Evolutionary conservation across 1,284 basidiomycete species (phyloP).

Genomic region (Macrocystidia cucumis): DNA sequence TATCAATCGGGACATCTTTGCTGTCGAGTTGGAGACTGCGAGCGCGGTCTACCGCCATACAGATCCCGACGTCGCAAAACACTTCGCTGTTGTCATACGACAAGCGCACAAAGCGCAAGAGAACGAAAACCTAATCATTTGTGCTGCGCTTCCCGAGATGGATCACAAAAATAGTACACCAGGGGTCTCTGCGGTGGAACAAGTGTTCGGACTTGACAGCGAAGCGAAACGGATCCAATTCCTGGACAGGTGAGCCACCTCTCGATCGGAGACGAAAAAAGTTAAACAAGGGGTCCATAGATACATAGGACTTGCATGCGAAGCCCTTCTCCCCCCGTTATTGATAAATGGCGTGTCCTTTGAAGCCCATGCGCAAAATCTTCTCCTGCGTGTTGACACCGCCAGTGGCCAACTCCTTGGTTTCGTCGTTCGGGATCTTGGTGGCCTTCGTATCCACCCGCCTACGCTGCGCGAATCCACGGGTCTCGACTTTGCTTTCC

Average conservation of each 20-base stretch:
- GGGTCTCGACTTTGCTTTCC: slow-evolving; percentile 37
- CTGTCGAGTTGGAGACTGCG: slow-evolving; percentile 34
- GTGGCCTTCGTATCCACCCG: slow-evolving; percentile 42
- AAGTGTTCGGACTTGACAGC: slow-evolving; percentile 34
- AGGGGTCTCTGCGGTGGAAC: slow-evolving; percentile 35
- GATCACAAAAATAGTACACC: slow-evolving; percentile 28
- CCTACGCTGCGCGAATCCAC: slow-evolving; percentile 34
- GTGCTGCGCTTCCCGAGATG: slow-evolving; percentile 39
- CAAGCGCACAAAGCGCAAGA: slow-evolving; percentile 26
- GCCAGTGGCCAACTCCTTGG: slow-evolving; percentile 30
- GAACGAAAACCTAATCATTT: slow-evolving; percentile 34
- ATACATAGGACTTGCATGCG: slow-evolving; percentile 38
- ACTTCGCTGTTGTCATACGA: slow-evolving; percentile 39
- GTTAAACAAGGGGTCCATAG: slow-evolving; percentile 15
- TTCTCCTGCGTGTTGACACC: slow-evolving; percentile 36
- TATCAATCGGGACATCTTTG: slow-evolving; percentile 29
- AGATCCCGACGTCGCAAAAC: slow-evolving; percentile 38
- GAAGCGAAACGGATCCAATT: slow-evolving; percentile 33
- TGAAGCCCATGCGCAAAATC: slow-evolving; percentile 49
- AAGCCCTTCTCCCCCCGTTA: slow-evolving; percentile 38
- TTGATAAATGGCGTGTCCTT: slow-evolving; percentile 45
- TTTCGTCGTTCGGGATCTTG: slow-evolving; percentile 44
- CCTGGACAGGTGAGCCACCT: slow-evolving; percentile 28
- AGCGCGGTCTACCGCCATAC: slow-evolving; percentile 32
- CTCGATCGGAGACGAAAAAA: background rate